Evolutionary conservation across 179 eudicot genomes (phyloP).

Genomic region (Corrigiola litoralis): DNA sequence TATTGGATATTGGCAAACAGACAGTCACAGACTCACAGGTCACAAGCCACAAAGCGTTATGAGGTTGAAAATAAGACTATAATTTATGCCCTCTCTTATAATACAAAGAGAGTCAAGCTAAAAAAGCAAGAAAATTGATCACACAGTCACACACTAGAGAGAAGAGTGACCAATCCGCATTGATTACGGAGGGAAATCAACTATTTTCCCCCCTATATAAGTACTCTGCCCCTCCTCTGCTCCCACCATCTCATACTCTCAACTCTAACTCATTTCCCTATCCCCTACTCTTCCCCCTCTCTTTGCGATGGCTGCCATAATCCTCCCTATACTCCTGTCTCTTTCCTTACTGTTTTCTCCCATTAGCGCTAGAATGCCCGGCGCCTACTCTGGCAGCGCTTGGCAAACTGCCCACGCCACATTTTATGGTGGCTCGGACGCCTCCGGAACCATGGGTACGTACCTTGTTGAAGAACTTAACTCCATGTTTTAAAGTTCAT

Average conservation of each 20-base stretch:
- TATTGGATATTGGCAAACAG: background rate
- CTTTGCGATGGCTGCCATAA: slow-evolving; percentile 27
- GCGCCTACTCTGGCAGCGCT: slow-evolving; percentile 37
- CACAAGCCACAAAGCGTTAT: background rate
- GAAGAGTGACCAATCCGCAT: slow-evolving; percentile 25
- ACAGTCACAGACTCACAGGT: too few relatives aligned
- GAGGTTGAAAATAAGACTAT: background rate
- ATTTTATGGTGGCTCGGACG: slow-evolving; percentile 72
- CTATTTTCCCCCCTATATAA: slow-evolving; percentile 9
- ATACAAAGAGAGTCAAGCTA: background rate
- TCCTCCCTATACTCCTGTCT: slow-evolving; percentile 8
- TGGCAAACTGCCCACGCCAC: slow-evolving; percentile 74
- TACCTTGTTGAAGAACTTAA: too few relatives aligned
- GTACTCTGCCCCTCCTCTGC: slow-evolving; percentile 7
- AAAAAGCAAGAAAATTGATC: background rate
- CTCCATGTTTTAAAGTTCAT: too few relatives aligned
- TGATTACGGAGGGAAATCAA: slow-evolving; percentile 26
- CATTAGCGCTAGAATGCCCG: slow-evolving; percentile 36
- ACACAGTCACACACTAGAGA: background rate
- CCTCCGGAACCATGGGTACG: slow-evolving; percentile 76
- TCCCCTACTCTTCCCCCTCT: background rate
- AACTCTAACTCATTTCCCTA: background rate
- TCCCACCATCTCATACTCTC: background rate
- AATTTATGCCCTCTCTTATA: background rate
- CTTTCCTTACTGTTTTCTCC: slow-evolving; percentile 7